phyloP scores from a whole-genome alignment of 148 eudicot genomes.

The Persicaria tinctoria region DNA sequence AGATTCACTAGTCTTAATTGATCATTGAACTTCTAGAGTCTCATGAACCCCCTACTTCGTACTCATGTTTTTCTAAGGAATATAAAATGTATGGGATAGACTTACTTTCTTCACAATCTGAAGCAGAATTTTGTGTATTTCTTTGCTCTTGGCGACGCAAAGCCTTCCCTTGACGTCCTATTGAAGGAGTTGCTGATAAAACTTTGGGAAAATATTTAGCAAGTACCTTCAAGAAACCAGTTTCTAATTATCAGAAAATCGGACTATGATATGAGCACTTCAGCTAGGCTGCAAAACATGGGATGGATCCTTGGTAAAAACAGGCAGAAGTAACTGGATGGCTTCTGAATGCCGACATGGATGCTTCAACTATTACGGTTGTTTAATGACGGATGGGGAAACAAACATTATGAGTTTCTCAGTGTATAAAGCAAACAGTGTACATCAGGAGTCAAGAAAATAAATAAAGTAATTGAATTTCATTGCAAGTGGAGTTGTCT shows the following conservation, averaged over 20 bases:
- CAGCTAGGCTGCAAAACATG: neutral
- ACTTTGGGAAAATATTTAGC: conserved; percentile 52
- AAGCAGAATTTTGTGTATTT: conserved; percentile 19
- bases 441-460: neutral
- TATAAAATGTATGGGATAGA: neutral
- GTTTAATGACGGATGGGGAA: neutral
- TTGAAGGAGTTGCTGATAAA: conserved; percentile 45
- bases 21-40: neutral
- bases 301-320: neutral
- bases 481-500: neutral
- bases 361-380: neutral
- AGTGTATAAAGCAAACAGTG: neutral
- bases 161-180: conserved; percentile 96
- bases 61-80: neutral
- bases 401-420: neutral
- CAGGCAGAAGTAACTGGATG: neutral
- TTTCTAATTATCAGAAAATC: neutral
- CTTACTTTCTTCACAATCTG: conserved; percentile 26
- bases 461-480: neutral
- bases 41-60: neutral
- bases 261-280: neutral
- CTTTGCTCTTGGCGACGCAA: conserved; percentile 61
- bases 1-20: neutral
- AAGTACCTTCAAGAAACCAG: conserved; percentile 52
- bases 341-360: neutral